These are phyloP conservation scores for Gonium pectorale DNA, from an alignment of 139 green algal genomes.

Conservation along the genomic window DNA sequence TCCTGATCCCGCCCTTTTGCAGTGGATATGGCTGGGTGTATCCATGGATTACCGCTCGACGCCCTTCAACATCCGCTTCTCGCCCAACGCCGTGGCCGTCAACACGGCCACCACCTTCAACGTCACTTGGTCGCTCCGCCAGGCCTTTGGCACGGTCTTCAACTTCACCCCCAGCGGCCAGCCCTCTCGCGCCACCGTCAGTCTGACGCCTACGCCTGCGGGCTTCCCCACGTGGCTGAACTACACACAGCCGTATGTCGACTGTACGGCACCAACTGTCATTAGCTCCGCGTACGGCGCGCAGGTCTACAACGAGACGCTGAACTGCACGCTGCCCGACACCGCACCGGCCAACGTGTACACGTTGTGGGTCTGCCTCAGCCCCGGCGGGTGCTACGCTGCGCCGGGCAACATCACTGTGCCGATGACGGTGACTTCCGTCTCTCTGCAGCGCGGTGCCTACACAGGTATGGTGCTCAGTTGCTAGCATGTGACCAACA, in stretches of 20 bases:
- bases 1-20: neutral
- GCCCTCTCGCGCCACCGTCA: neutral
- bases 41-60: neutral
- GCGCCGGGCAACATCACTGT: neutral
- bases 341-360: conserved; percentile 33
- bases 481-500: too few species aligned
- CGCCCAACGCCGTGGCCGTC: too few species aligned
- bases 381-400: too few species aligned
- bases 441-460: neutral
- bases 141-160: neutral
- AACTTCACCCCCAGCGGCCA: neutral
- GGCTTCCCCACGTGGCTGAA: neutral
- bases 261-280: conserved; percentile 28
- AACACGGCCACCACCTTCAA: too few species aligned
- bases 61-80: neutral
- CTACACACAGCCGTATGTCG: neutral
- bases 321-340: conserved; percentile 41
- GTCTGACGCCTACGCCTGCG: neutral
- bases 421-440: neutral
- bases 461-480: too few species aligned
- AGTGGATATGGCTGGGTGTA: neutral
- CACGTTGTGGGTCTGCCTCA: conserved; percentile 12
- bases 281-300: neutral
- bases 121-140: neutral
- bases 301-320: conserved; percentile 8